Percentiles rank a stretch among this genome's conserved stretches.
Evolutionary conservation across 108 stramenopile genomes (phyloP).

Genomic region (Thalassiosira profunda): DNA sequence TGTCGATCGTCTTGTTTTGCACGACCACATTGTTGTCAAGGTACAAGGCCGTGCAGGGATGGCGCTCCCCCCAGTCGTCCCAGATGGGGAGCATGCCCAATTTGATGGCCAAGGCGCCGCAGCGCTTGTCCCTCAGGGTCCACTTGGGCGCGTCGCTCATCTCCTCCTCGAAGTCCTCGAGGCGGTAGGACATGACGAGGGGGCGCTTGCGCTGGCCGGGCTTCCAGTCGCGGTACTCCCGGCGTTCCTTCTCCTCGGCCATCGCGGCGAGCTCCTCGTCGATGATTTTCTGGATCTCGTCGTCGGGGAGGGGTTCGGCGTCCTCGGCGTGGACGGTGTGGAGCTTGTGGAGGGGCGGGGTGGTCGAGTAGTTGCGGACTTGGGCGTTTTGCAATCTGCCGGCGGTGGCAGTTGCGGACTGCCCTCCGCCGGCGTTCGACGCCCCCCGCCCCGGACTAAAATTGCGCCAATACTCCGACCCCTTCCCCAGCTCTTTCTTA

Average conservation of each 20-base stretch:
- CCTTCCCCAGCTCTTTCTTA: constrained; percentile 39
- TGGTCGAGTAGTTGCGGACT: constrained; percentile 29
- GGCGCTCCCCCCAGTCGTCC: constrained; percentile 96
- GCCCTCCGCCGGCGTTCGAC: no score
- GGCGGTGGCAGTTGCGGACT: no score
- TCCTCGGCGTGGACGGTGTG: constrained; percentile 49
- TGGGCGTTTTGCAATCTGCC: no score
- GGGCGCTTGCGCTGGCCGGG: constrained; percentile 90
- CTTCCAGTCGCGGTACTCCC: constrained; percentile 73
- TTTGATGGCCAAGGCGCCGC: constrained; percentile 95
- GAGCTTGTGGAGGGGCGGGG: constrained; percentile 23
- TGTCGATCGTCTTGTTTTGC: constrained; percentile 85
- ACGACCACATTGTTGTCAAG: constrained; percentile 93
- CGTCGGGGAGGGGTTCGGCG: constrained; percentile 58
- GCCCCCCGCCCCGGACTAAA: no score
- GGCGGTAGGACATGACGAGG: constrained; percentile 56
- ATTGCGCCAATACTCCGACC: no score
- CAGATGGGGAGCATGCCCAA: constrained; percentile 98
- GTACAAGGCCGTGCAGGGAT: constrained; percentile 94
- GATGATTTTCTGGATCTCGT: constrained; percentile 71
- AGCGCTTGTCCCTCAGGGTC: constrained; percentile 82
- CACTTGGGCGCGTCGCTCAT: constrained; percentile 55
- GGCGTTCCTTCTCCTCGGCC: constrained; percentile 49
- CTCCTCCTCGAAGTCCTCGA: constrained; percentile 82
- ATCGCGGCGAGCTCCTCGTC: constrained; percentile 61